phyloP scores from a whole-genome alignment of 345 rosid genomes.

The Pseudoturritis turrita region DNA sequence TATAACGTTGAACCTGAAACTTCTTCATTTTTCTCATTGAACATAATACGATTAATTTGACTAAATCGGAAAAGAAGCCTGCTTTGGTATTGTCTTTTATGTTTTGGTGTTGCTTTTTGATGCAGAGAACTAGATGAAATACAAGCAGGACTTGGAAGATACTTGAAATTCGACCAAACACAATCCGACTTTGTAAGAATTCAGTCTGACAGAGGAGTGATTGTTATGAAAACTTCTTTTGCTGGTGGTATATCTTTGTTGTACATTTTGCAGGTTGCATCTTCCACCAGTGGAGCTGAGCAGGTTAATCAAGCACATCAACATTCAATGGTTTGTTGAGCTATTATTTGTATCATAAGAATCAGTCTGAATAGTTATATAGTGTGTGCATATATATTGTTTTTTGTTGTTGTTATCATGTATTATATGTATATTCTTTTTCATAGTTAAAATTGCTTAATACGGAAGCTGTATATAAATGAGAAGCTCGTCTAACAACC shows the following conservation, averaged over 20 bases:
- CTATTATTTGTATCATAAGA: background rate
- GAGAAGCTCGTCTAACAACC: background rate
- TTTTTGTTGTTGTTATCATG: too few species aligned
- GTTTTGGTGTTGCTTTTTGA: conserved; percentile 17
- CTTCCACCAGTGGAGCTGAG: conserved; percentile 37
- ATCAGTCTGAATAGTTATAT: conserved; percentile 1
- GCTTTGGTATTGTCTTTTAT: conserved; percentile 9
- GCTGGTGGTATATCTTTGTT: conserved; percentile 20
- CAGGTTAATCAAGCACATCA: conserved; percentile 39
- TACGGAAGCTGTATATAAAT: background rate
- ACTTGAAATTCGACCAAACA: conserved; percentile 37
- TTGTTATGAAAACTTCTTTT: conserved; percentile 1
- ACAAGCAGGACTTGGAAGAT: conserved; percentile 43
- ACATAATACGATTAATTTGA: background rate
- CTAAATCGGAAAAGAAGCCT: background rate
- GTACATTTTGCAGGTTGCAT: conserved; percentile 41
- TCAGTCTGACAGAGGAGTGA: conserved; percentile 23
- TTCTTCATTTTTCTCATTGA: background rate
- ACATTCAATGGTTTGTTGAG: conserved; percentile 45
- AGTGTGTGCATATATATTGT: background rate
- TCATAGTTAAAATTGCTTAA: background rate
- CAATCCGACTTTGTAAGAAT: conserved; percentile 49
- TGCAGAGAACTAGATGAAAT: conserved; percentile 75
- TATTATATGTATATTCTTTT: background rate
- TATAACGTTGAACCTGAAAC: background rate